Evolutionary conservation across 2,329 filamentous ascomycete species (phyloP).

Genomic region (Colletotrichum simmondsii): DNA sequence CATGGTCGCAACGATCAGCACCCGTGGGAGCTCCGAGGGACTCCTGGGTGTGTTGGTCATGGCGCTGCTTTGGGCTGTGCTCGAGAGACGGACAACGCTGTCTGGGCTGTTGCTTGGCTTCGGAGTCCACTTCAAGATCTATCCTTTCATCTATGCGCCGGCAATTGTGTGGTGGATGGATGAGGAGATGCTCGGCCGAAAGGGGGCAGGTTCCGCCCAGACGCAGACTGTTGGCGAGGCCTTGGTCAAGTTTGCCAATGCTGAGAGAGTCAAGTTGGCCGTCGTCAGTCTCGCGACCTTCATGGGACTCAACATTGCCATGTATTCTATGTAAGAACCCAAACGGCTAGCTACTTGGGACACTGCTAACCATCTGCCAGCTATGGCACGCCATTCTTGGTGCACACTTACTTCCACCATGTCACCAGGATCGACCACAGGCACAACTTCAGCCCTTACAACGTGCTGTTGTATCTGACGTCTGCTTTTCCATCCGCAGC

Average conservation of each 20-base stretch:
- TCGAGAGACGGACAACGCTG: slow-evolving; percentile 69
- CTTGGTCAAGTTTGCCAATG: slow-evolving; percentile 59
- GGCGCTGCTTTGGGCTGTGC: slow-evolving; percentile 83
- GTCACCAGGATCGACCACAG: slow-evolving; percentile 93
- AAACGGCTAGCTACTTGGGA: not conserved
- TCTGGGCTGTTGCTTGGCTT: slow-evolving; percentile 83
- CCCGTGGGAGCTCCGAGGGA: slow-evolving; percentile 92
- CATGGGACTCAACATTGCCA: slow-evolving; percentile 75
- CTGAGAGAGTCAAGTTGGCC: slow-evolving; percentile 66
- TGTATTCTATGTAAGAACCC: slow-evolving; percentile 76
- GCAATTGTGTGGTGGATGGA: slow-evolving; percentile 87
- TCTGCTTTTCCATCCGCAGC: slow-evolving; percentile 68
- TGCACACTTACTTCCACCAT: slow-evolving; percentile 94
- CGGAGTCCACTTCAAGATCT: slow-evolving; percentile 97
- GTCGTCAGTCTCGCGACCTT: slow-evolving; percentile 79
- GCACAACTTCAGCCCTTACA: slow-evolving; percentile 98
- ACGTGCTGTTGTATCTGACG: slow-evolving; percentile 87
- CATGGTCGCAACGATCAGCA: slow-evolving; percentile 98
- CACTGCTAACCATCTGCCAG: slow-evolving; percentile 48
- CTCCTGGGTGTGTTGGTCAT: slow-evolving; percentile 87
- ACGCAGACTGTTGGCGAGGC: slow-evolving; percentile 37
- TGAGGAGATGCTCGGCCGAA: slow-evolving; percentile 53
- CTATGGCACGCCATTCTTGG: slow-evolving; percentile 83
- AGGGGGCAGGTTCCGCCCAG: not conserved
- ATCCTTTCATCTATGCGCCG: slow-evolving; percentile 94